phyloP scores from a whole-genome alignment of 179 eudicot genomes.

The Beta lomatogona region DNA sequence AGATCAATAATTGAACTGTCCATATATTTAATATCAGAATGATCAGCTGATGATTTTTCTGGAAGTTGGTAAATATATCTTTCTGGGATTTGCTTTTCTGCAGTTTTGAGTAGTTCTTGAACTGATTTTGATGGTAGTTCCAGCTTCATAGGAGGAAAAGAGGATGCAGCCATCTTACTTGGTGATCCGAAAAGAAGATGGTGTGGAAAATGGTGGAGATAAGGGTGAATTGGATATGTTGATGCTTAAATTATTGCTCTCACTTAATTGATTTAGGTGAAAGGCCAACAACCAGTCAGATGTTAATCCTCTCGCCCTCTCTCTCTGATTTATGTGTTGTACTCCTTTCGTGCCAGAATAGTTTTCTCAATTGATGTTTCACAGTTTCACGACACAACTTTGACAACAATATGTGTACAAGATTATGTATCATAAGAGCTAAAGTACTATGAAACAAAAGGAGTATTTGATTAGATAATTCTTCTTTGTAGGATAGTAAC shows the following conservation, averaged over 20 bases:
- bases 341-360: too few relatives aligned
- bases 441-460: too few relatives aligned
- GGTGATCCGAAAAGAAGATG: neutral
- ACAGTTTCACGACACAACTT: too few relatives aligned
- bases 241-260: too few relatives aligned
- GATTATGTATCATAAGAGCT: too few relatives aligned
- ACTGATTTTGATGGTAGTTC: slow-evolving; percentile 15
- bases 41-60: neutral
- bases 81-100: slow-evolving; percentile 4
- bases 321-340: too few relatives aligned
- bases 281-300: neutral
- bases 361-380: too few relatives aligned
- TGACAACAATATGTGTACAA: too few relatives aligned
- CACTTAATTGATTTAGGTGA: neutral
- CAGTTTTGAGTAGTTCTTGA: slow-evolving; percentile 8
- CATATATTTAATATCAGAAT: neutral
- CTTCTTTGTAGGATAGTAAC: too few relatives aligned
- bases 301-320: too few relatives aligned
- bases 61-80: slow-evolving; percentile 1
- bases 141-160: neutral
- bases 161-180: slow-evolving; percentile 16
- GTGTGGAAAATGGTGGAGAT: neutral
- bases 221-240: neutral
- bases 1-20: slow-evolving; percentile 21
- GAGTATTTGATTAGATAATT: too few relatives aligned